Evolutionary conservation across 345 rosid species (phyloP).

Genomic region (Eucalyptus marginata): DNA sequence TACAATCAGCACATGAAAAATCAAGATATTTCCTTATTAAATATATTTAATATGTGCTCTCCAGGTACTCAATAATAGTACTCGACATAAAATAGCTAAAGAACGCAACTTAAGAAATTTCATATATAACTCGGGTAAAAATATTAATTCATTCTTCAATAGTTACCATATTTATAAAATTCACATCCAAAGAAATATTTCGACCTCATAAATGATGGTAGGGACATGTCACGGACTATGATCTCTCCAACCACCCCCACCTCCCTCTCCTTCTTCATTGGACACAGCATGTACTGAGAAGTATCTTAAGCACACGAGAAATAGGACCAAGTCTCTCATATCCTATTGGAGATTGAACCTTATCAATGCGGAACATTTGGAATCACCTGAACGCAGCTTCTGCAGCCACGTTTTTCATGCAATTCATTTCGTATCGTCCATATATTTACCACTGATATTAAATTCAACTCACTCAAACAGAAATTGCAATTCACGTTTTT

Average conservation of each 20-base stretch:
- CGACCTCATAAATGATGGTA: neutral
- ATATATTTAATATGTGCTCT: neutral
- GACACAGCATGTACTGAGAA: no score
- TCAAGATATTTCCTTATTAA: neutral
- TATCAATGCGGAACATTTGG: neutral
- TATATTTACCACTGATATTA: neutral
- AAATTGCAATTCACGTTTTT: neutral
- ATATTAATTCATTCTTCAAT: neutral
- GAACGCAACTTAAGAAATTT: neutral
- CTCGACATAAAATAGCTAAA: neutral
- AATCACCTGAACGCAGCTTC: neutral
- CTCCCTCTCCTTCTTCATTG: no score
- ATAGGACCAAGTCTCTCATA: neutral
- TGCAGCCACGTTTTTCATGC: neutral
- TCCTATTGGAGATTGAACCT: neutral
- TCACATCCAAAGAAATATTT: neutral
- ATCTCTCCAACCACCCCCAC: no score
- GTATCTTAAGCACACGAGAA: no score
- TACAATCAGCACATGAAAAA: neutral
- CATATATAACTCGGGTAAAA: neutral
- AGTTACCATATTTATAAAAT: neutral
- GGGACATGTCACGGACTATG: no score
- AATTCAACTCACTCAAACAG: neutral
- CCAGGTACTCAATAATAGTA: neutral
- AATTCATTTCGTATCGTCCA: neutral